Evolutionary conservation across 192 early-diverging fungal genomes (phyloP).

Genomic region (Chytriomyces confervae): DNA sequence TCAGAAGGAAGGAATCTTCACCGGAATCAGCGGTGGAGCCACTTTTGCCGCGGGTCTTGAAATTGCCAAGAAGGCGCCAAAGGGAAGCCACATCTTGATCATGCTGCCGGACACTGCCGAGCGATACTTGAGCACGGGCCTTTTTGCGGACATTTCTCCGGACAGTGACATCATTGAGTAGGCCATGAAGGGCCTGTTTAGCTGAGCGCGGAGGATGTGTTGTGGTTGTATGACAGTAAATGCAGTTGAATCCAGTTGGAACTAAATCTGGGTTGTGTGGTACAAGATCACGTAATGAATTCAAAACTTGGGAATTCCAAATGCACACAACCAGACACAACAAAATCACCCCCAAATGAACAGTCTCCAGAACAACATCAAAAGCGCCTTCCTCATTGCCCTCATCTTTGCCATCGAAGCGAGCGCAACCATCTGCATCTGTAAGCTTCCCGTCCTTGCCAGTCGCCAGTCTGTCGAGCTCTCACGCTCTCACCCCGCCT

Average conservation of each 20-base stretch:
- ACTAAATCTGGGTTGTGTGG: background rate
- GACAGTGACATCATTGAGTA: conserved; percentile 33
- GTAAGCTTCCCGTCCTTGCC: background rate
- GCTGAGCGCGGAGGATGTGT: background rate
- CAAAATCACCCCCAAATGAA: background rate
- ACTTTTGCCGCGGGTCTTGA: conserved; percentile 35
- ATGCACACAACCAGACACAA: background rate
- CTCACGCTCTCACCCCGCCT: no score
- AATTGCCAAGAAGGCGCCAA: conserved; percentile 33
- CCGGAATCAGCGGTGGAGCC: conserved; percentile 41
- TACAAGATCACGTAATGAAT: background rate
- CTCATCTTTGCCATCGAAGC: background rate
- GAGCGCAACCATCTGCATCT: background rate
- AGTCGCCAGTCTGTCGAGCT: no score
- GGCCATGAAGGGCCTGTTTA: background rate
- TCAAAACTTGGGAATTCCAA: background rate
- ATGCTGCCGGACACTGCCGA: conserved; percentile 47
- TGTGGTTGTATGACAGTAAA: background rate
- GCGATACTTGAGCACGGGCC: conserved; percentile 43
- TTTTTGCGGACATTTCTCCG: conserved; percentile 45
- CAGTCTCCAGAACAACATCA: background rate
- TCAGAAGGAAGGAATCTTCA: conserved; percentile 46
- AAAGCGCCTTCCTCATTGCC: background rate
- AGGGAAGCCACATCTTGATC: conserved; percentile 36
- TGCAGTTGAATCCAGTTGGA: background rate